Evolutionary conservation across 345 rosid genomes (phyloP), one percentile per base, ranked within the genome.

Genomic region (Euphorbia pulcherrima): DNA sequence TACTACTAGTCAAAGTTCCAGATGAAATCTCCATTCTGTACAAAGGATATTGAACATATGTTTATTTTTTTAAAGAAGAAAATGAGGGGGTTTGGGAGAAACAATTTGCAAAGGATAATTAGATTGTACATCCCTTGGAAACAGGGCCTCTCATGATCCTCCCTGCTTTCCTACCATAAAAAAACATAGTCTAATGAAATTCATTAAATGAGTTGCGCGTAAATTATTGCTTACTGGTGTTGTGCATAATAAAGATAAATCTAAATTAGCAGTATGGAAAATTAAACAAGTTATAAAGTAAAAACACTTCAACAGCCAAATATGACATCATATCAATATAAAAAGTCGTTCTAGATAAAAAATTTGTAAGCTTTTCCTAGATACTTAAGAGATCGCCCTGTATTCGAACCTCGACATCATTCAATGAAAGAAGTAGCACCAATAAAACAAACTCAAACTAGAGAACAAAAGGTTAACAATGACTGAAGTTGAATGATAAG

Each of bases 401-500:
- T 40, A 54, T 26, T 26, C 27, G 62, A 8, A 41, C 21, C 51
- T 2, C 24, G 18, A 37, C 26, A 55, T 68, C 39, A 62, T 18
- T 62, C 62, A 57, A 58, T 46, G 55, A 46, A 57, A 52, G 18
- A 12, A 50, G 59, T 20, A 24, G n/a, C 13, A 3, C 59, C 9
- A 44, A 14, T 8, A 9, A 17, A 18, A 18, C 13, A 48, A 16
- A 48, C 21, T 48, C 18, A 48, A 8, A 2, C 1, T 18, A 7
- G 47, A 41, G 18, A 65, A 50, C 16, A 13, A 41, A 62, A 2
- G n/a, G 30, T 14, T 40, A 5, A 16, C n/a, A 10, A 24, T 37
- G n/a, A n/a, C n/a, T n/a, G 68, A 12, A 65, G 62, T 39, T 52
- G 64, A 40, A 72, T 37, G 50, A 64, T 51, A 72, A 47, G 65